Evolutionary conservation across 805 yeast species (phyloP), one percentile per base, ranked within the genome.

Genomic region (Candida orba): DNA sequence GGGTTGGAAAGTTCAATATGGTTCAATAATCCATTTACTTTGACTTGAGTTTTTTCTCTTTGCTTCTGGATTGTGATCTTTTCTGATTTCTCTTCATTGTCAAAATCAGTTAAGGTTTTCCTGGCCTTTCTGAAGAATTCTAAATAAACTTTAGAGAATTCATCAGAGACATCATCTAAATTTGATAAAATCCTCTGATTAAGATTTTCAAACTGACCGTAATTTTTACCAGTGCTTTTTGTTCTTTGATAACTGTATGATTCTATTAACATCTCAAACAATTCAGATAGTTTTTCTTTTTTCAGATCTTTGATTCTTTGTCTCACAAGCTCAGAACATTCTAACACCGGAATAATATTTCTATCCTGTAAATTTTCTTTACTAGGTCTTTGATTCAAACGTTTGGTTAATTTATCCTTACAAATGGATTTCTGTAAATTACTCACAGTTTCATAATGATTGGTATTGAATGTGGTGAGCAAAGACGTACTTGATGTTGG

Each of bases 321-420:
- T 15, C 40, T 45, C 3, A 50, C 44, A 14, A 46, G 32, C 2
- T 34, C 44, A 3, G 42, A 39, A 1, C 39, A 33, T 9, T 48
- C 42, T 29, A 44, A 46, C 14, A 23, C 33, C n/a, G 42, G 31
- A 3, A 54, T 37, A 15, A 56, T 56, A 27, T 52, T 53, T 37
- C 47, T 49, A 23, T 44, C 44, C 36, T 49, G 44, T 18, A 56
- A 34, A n/a, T 54, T 58, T 8, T 47, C 14, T 14, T 41, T 35
- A 7, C 41, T 34, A 9, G 60, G 60, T 25, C 60, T 46, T 24
- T 35, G 52, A 20, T 46, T 47, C n/a, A 56, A 41, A 8, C 44
- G 32, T 39, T 53, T 56, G 1, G 50, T 31, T 6, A 56, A 31
- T 2, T 47, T 48, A 33, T 53, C 56, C 12, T 48, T 41, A 34